These are phyloP conservation scores for Escovopsis sp. DNA, from an alignment of 2,329 filamentous ascomycete species.

Conservation along the genomic window DNA sequence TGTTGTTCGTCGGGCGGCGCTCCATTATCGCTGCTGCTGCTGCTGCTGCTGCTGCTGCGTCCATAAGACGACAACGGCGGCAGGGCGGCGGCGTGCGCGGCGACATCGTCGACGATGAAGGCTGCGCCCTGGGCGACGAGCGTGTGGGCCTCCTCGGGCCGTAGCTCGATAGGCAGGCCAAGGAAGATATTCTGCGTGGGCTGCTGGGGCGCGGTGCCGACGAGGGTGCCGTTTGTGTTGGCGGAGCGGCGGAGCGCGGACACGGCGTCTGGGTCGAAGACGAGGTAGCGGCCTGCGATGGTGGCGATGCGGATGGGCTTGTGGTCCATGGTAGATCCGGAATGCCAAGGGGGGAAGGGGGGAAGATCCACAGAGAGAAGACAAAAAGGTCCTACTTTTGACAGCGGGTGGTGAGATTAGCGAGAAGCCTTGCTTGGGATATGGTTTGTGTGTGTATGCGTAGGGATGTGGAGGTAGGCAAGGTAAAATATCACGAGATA, in stretches of 20 bases:
- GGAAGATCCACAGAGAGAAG: no score
- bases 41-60: no score
- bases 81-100: conserved; percentile 52
- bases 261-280: conserved; percentile 76
- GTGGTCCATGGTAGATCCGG: conserved; percentile 8
- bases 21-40: no score
- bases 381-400: no score
- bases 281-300: conserved; percentile 66
- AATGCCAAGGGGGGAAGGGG: no score
- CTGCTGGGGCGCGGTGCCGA: conserved; percentile 78
- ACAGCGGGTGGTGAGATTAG: no score
- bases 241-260: conserved; percentile 63
- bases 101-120: conserved; percentile 65
- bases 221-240: conserved; percentile 72
- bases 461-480: no score
- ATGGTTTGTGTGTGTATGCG: background rate
- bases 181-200: conserved; percentile 92
- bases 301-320: conserved; percentile 60
- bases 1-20: conserved; percentile 43
- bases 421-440: conserved; percentile 8
- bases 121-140: conserved; percentile 64
- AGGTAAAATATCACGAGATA: background rate
- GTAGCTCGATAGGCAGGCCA: conserved; percentile 74
- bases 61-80: no score
- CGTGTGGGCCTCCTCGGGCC: conserved; percentile 75